Evolutionary conservation across 2,329 filamentous ascomycete species (phyloP), one percentile per base, ranked within the genome.

Genomic region (Fragosphaeria purpurea): DNA sequence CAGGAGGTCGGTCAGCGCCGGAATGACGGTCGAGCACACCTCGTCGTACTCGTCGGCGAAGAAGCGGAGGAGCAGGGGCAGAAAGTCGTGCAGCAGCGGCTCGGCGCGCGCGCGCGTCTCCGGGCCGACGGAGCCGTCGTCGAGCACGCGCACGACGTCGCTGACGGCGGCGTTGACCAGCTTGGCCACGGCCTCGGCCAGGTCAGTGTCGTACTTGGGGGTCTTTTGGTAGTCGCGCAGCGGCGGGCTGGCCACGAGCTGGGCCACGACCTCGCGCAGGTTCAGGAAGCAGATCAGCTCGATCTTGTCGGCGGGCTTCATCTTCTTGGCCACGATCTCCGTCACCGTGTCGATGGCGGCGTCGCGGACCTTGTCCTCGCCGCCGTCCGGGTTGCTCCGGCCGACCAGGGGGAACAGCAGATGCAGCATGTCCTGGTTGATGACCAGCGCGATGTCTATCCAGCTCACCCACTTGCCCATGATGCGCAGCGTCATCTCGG

Each of bases 21-120:
- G 87, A 55, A 98, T 95, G 52, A 97, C 88, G 10, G 88, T 93
- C 38, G 90, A 94, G 73, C 93, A 97, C 58, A 98, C 85, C 70
- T 98, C 93, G 66, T 98, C 93, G 65, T 94, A 98, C 64, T 98
- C 90, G 67, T 98, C 93, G 31, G 89, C 86, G 69, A 98, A 96
- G 73, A 96, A 96, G 40, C 91, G 86, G 47, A 98, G 74, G 10
- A 97, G 76, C 58, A 90, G 85, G 0, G 90, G 88, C 33, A 95
- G 73, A 65, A 97, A 97, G 41, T 80, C 79, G 62, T 86, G 85
- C 48, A 97, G 74, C 53, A 94, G 79, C 59, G 85, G 82, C 59
- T 93, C 88, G 47, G 93, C 91, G 59, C 83, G 85, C 44, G 78
- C 75, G 59, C 80, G 82, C 32, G 82, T 83, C 42, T 82, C 75